Conservation (phyloP, 2,329 filamentous ascomycete species). For the Fusarium compactum region DNA sequence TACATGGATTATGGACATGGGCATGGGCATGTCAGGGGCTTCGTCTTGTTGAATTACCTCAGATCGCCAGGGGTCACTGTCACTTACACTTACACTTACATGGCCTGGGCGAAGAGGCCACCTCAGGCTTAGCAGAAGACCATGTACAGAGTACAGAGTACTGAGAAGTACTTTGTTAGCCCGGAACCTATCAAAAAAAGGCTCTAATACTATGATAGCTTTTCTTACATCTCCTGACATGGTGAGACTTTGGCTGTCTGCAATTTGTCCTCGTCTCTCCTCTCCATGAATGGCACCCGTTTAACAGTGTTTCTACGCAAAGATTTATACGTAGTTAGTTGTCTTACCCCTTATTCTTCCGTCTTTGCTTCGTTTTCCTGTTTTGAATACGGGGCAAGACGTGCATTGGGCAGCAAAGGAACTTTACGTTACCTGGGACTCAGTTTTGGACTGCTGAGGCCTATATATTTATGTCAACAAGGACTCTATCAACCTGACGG, state of each 20-base stretch:
- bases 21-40: constrained; percentile 25
- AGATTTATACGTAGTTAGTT: constrained; percentile 7
- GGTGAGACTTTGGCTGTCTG: constrained; percentile 43
- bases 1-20: background rate
- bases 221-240: constrained; percentile 43
- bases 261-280: constrained; percentile 34
- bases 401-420: constrained; percentile 49
- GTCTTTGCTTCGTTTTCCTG: constrained; percentile 36
- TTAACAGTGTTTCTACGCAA: constrained; percentile 3
- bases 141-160: background rate
- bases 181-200: constrained; percentile 29
- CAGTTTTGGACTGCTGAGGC: constrained; percentile 22
- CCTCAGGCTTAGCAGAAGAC: constrained; percentile 9
- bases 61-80: constrained; percentile 19
- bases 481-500: constrained; percentile 6
- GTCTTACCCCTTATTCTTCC: constrained; percentile 35
- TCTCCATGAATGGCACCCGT: constrained; percentile 33
- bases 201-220: constrained; percentile 4
- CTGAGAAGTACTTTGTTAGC: background rate
- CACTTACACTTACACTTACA: constrained; percentile 32
- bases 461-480: constrained; percentile 38
- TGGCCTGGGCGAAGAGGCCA: constrained; percentile 5
- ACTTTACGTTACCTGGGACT: constrained; percentile 37
- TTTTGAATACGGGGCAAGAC: constrained; percentile 31
- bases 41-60: constrained; percentile 16